Evolutionary conservation across 371 early-diverging fungal species (phyloP).

Genomic region (Nematocida sp.): DNA sequence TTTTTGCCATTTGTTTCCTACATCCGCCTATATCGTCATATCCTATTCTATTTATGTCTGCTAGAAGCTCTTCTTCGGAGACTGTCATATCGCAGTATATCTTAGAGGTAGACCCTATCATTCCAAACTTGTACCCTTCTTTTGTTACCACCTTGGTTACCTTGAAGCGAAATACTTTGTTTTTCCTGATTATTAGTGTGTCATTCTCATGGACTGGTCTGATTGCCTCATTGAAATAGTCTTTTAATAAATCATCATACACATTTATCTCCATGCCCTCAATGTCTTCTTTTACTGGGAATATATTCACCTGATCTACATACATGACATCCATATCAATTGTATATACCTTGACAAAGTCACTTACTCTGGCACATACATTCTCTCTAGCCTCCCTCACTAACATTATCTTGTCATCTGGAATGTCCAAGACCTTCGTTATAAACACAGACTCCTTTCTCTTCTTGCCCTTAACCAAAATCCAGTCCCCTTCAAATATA

Average conservation of each 20-base stretch:
- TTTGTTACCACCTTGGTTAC: constrained; percentile 74
- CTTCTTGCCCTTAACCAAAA: constrained; percentile 92
- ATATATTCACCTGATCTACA: constrained; percentile 82
- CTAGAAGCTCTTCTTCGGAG: constrained; percentile 92
- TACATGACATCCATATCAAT: constrained; percentile 78
- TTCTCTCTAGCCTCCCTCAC: constrained; percentile 79
- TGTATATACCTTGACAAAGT: constrained; percentile 87
- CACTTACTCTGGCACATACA: constrained; percentile 87
- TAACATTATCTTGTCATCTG: constrained; percentile 80
- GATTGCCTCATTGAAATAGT: constrained; percentile 42
- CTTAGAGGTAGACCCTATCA: constrained; percentile 81
- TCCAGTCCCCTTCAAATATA: constrained; percentile 62
- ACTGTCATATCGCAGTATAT: constrained; percentile 93
- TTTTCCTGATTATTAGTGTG: constrained; percentile 74
- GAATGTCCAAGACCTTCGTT: constrained; percentile 79
- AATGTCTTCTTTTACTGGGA: constrained; percentile 93
- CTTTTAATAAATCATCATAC: constrained; percentile 71
- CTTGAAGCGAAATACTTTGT: constrained; percentile 95
- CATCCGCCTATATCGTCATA: constrained; percentile 98
- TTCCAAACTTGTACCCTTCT: constrained; percentile 27
- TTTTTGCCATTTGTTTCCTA: constrained; percentile 96
- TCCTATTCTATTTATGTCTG: constrained; percentile 83
- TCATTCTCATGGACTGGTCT: constrained; percentile 44
- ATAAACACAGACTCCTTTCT: constrained; percentile 87
- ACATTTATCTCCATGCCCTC: constrained; percentile 90